Evolutionary conservation across 495 filamentous ascomycete genomes (phyloP), one percentile per base, ranked within the genome.

Genomic region (Immersiella caudata): DNA sequence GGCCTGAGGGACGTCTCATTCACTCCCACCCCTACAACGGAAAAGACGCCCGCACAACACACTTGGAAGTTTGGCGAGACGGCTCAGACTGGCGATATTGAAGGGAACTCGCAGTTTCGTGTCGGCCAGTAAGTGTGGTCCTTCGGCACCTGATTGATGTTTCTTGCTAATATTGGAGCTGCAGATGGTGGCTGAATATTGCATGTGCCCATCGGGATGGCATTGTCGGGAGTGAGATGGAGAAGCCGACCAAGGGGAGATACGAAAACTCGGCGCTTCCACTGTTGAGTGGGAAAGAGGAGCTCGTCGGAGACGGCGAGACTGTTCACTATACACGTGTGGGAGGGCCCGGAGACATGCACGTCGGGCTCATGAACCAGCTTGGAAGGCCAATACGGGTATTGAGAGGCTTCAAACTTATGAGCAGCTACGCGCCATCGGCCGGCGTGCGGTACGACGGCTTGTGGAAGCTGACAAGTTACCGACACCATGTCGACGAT

Each of bases 381-480:
- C 76, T 75, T 11, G 81, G 81, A 1, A 73, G 74, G 11, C 68
- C 75, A n/a, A 73, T 86, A 20, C 78, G 81, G 8, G 67, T 86
- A 6, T 64, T 86, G 29, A 67, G 84, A 54, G 80, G 82, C 0
- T 70, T 79, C 51, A 58, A 60, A 26, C 67, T 86, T n/a, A 77
- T 73, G 64, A 83, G 81, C 54, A 70, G 73, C 33, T 76, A 80
- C 22, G 81, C 83, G 1, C 84, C 84, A 6, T 33, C 60, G 27
- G 81, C 74, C 1, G 84, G 84, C 3, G 65, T 86, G 6, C 73
- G 84, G 57, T 84, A 84, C 50, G 84, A 86, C 68, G 84, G 84
- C 58, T 62, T 83, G 81, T 46, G 40, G 68, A 71, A 58, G 40
- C 18, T 85, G 24, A 71, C 66, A 20, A 75, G 74, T 40, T 81